Evolutionary conservation across 2,329 filamentous ascomycete species (phyloP).

Genomic region (Ceratocystis albifundus): DNA sequence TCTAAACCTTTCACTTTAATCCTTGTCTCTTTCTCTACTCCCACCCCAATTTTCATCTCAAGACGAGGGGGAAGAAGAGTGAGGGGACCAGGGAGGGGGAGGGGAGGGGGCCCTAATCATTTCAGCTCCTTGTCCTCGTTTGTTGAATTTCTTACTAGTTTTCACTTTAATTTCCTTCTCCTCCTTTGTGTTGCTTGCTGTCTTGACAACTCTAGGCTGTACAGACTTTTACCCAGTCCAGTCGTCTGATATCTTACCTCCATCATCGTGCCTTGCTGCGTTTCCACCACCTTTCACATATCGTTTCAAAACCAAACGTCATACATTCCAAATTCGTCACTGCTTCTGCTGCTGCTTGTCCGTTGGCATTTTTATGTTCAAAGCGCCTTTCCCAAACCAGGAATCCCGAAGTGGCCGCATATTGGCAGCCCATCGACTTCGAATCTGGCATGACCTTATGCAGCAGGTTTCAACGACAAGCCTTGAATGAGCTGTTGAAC

Average conservation of each 20-base stretch:
- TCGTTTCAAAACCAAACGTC: background rate
- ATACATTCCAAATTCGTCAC: background rate
- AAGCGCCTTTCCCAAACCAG: slow-evolving; percentile 2
- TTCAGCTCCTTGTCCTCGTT: slow-evolving; percentile 6
- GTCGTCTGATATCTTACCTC: background rate
- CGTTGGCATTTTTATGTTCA: background rate
- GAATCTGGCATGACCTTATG: slow-evolving; percentile 12
- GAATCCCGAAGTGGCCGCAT: slow-evolving; percentile 13
- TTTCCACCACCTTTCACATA: background rate
- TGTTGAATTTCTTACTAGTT: slow-evolving; percentile 7
- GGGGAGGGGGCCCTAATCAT: background rate
- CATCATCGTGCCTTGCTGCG: background rate
- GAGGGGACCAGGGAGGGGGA: background rate
- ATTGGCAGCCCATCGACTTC: slow-evolving; percentile 7
- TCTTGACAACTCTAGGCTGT: background rate
- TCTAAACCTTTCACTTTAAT: no score
- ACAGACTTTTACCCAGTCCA: background rate
- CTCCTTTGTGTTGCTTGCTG: background rate
- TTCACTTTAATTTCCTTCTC: slow-evolving; percentile 3
- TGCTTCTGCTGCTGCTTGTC: slow-evolving; percentile 1
- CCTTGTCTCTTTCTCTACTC: background rate
- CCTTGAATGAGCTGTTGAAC: slow-evolving; percentile 6
- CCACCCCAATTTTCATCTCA: background rate
- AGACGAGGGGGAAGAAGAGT: no score
- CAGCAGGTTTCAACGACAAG: slow-evolving; percentile 8